Percentiles rank a stretch among this genome's conserved stretches.
These are phyloP conservation scores for Nevesoporus exiguus DNA, from an alignment of 768 basidiomycete genomes.

Conservation along the genomic window DNA sequence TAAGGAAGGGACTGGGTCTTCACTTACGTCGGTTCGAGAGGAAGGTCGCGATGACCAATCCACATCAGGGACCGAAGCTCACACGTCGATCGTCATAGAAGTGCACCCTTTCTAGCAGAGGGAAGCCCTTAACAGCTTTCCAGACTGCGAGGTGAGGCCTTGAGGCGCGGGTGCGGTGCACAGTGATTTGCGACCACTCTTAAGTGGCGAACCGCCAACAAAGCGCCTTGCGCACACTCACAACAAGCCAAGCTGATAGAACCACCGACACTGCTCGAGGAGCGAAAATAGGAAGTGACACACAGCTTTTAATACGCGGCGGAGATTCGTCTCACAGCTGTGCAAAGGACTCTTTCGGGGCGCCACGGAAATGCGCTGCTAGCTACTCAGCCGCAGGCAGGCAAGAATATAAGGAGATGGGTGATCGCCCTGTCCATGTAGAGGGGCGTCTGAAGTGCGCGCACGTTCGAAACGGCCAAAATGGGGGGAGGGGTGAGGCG, in stretches of 20 bases:
- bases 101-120: conserved; percentile 15
- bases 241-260: not conserved
- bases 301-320: conserved; percentile 12
- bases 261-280: not conserved
- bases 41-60: conserved; percentile 7
- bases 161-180: not conserved
- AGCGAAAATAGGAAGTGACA: conserved; percentile 5
- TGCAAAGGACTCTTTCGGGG: conserved; percentile 14
- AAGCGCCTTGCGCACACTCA: not conserved
- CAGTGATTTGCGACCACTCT: conserved; percentile 1
- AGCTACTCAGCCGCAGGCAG: conserved; percentile 1
- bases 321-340: conserved; percentile 27
- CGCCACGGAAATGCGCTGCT: conserved; percentile 5
- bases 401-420: conserved; percentile 1
- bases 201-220: not conserved
- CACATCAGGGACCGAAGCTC: conserved; percentile 27
- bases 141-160: conserved; percentile 9
- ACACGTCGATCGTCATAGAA: conserved; percentile 27
- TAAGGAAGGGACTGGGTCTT: conserved; percentile 2
- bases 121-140: conserved; percentile 22
- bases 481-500: conserved; percentile 21
- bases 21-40: conserved; percentile 15
- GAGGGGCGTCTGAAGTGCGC: conserved; percentile 6
- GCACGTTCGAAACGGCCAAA: conserved; percentile 16
- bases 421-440: conserved; percentile 9